Conservation (phyloP, 2,329 filamentous ascomycete species). For the Fusarium oxysporum region DNA sequence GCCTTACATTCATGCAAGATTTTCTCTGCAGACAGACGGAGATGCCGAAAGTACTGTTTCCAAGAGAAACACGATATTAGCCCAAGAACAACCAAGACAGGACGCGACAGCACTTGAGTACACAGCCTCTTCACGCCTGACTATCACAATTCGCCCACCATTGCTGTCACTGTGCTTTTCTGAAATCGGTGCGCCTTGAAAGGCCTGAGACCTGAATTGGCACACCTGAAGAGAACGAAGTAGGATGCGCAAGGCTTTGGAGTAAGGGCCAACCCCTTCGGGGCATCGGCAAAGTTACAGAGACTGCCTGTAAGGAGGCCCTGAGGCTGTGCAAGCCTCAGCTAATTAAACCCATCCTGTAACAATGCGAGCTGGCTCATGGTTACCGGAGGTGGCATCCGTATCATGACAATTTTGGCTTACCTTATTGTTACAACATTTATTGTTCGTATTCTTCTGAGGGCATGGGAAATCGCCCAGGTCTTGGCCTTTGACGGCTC, state of each 20-base stretch:
- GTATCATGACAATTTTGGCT: constrained; percentile 2
- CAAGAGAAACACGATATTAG: constrained; percentile 6
- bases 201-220: constrained; percentile 1
- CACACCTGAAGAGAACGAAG: constrained; percentile 18
- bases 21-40: constrained; percentile 7
- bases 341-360: constrained; percentile 37
- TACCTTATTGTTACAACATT: neutral
- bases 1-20: constrained; percentile 1
- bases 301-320: neutral
- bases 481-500: constrained; percentile 18
- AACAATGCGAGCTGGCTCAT: constrained; percentile 24
- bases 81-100: constrained; percentile 13
- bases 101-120: neutral
- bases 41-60: constrained; percentile 9
- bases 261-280: constrained; percentile 21
- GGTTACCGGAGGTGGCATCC: constrained; percentile 8
- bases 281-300: constrained; percentile 29
- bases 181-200: neutral
- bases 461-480: constrained; percentile 2
- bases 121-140: constrained; percentile 13
- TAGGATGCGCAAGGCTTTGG: constrained; percentile 3
- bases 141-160: constrained; percentile 10
- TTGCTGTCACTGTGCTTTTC: neutral
- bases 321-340: constrained; percentile 40
- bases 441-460: neutral